A percentile compares a stretch with the other conserved stretches of the same genome.
Evolutionary conservation across 1,284 basidiomycete genomes (phyloP).

Genomic region (Albatrellus sp.): DNA sequence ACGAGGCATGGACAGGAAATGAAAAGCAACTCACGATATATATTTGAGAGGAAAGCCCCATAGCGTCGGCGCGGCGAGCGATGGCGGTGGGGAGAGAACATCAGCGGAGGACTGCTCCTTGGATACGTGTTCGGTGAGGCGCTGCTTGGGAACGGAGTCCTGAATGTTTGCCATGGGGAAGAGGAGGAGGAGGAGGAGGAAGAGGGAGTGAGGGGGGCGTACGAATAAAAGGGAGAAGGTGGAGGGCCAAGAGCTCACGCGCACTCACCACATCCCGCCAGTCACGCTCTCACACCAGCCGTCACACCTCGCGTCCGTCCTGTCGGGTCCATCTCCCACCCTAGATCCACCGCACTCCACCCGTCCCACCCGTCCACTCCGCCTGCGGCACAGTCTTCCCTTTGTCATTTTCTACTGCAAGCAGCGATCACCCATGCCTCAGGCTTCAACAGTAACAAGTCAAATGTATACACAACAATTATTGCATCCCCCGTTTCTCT

Average conservation of each 20-base stretch:
- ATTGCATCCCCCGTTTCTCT: too few species aligned
- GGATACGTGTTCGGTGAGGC: too few species aligned
- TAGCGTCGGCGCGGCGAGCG: slow-evolving; percentile 34
- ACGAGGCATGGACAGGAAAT: background rate
- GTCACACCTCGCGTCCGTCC: too few species aligned
- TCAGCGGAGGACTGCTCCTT: slow-evolving; percentile 17
- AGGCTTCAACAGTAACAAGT: too few species aligned
- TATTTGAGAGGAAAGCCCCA: slow-evolving; percentile 70
- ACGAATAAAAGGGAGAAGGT: background rate
- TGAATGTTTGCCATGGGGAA: slow-evolving; percentile 11
- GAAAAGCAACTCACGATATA: slow-evolving; percentile 49
- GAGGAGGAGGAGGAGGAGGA: slow-evolving; percentile 11
- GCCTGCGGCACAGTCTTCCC: too few species aligned
- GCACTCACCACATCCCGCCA: background rate
- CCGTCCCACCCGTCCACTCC: background rate
- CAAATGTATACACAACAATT: too few species aligned
- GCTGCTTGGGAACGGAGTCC: slow-evolving; percentile 11
- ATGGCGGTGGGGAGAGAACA: slow-evolving; percentile 23
- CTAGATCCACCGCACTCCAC: background rate
- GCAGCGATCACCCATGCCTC: too few species aligned
- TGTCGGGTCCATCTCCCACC: too few species aligned
- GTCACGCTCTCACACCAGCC: background rate
- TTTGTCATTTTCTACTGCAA: too few species aligned
- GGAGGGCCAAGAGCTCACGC: background rate
- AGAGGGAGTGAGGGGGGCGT: slow-evolving; percentile 9